Conservation (phyloP, 805 yeast genomes). For the Monosporozyma solicola region DNA sequence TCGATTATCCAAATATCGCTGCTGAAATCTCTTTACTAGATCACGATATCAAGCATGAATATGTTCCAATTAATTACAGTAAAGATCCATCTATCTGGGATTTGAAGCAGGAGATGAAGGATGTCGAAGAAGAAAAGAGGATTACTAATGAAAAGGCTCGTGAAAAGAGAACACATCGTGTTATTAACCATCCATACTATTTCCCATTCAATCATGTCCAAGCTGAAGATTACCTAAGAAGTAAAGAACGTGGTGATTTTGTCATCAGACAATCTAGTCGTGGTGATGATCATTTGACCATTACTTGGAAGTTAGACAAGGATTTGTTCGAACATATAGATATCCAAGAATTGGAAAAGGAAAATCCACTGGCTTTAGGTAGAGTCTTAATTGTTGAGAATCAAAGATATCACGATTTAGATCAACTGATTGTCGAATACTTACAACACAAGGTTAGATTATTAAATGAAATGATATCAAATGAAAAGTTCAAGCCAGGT, state of each 20-base stretch:
- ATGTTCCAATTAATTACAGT: conserved; percentile 29
- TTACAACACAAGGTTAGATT: conserved; percentile 74
- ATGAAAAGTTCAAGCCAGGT: conserved; percentile 81
- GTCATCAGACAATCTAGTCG: conserved; percentile 91
- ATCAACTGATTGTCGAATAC: conserved; percentile 83
- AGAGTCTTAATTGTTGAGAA: conserved; percentile 55
- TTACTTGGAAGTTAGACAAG: conserved; percentile 94
- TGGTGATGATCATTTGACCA: conserved; percentile 79
- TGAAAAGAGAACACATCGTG: conserved; percentile 56
- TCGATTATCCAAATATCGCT: conserved; percentile 65
- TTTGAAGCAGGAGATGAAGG: conserved; percentile 60
- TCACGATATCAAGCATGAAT: conserved; percentile 50
- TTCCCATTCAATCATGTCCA: conserved; percentile 73
- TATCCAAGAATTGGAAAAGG: conserved; percentile 65
- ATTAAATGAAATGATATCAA: conserved; percentile 73
- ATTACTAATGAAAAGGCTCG: conserved; percentile 51
- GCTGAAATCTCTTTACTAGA: conserved; percentile 67
- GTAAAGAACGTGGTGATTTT: conserved; percentile 81
- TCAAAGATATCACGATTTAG: conserved; percentile 72
- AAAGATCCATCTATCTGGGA: conserved; percentile 73
- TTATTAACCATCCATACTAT: conserved; percentile 86
- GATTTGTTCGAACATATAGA: conserved; percentile 87
- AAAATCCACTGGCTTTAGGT: conserved; percentile 54
- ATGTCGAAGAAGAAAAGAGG: conserved; percentile 44
- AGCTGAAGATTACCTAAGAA: conserved; percentile 89